Base-by-base conservation (phyloP, 2,329 filamentous ascomycete species). In the Claviceps monticola region DNA sequence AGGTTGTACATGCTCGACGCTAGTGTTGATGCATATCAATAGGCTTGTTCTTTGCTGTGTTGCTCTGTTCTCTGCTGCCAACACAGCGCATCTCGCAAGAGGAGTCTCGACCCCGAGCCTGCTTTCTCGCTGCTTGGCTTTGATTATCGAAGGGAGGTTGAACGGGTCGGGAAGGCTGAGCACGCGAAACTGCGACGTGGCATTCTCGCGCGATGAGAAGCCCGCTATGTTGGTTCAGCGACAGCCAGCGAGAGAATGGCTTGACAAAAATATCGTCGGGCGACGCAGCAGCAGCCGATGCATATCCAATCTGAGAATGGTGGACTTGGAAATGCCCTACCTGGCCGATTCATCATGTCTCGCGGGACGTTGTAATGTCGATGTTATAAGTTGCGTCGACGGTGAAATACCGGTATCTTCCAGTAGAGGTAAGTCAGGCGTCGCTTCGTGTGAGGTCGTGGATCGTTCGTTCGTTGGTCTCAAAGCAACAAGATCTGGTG, bases 301-400 rank as follows among this genome's bases (percentile, higher is more conserved):
- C 36, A 46, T 38, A 39, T 45, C 29, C 50, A 53, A 57, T 57
- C 49, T 54, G 49, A 57, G 51, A 51, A 53, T 39, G 17, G 48
- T 37, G 46, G 46, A 34, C 58, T 54, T 56, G 59, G 62, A 58
- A 58, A 56, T 59, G 62, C 62, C 71, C 66, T 79, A 80, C 76
- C 76, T 79, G 74, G 72, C 71, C 76, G 73, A 66, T 79, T 79
- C 76, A 80, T 80, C 63, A 66, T 72, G 46, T 66, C 62, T 53
- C n/a, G 42, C 29, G 44, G 43, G 29, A 51, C 34, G 53, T 16
- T 38, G 34, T 11, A 34, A 42, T 52, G 41, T 19, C 36, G 29
- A 46, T 48, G 8, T 13, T 37, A 17, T 21, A 14, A 11, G 39
- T 34, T 29, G 48, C 39, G 44, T 51, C 21, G 38, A 23, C 26